Conservation (phyloP, 2,329 filamentous ascomycete species). For the Ceratocystis cubensis region DNA sequence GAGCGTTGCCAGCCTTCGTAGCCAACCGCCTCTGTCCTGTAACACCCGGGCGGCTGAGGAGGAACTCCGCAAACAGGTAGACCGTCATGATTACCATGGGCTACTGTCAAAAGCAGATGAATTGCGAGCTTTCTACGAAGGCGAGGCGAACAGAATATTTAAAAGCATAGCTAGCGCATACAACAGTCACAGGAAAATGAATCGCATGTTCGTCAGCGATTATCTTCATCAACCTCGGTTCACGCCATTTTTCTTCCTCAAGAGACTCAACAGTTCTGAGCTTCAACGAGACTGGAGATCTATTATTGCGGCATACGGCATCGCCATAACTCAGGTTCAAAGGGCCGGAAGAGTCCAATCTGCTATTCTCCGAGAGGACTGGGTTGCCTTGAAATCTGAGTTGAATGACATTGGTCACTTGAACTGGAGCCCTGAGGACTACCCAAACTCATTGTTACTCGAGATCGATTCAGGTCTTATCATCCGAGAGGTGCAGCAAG, state of each 20-base stretch:
- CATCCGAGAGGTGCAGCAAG: conserved; percentile 46
- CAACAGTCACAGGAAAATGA: neutral
- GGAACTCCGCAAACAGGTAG: neutral
- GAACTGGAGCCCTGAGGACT: conserved; percentile 40
- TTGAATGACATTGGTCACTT: conserved; percentile 39
- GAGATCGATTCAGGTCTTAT: conserved; percentile 52
- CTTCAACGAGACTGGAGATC: conserved; percentile 29
- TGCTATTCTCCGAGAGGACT: neutral
- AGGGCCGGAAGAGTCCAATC: conserved; percentile 32
- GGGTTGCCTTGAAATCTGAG: conserved; percentile 31
- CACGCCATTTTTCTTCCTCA: conserved; percentile 29
- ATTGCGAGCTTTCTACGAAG: neutral
- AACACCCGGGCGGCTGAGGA: neutral
- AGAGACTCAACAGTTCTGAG: conserved; percentile 27
- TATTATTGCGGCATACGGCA: conserved; percentile 31
- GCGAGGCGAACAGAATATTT: neutral
- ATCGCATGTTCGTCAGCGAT: neutral
- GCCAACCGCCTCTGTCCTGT: neutral
- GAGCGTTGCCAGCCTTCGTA: neutral
- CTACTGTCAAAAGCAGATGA: neutral
- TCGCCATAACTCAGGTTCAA: conserved; percentile 32
- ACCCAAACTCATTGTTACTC: conserved; percentile 50
- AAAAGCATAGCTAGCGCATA: neutral
- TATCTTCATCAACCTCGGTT: neutral
- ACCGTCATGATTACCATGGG: neutral